Base-by-base conservation (phyloP, 805 yeast species). In the Schizosaccharomyces octosporus region DNA sequence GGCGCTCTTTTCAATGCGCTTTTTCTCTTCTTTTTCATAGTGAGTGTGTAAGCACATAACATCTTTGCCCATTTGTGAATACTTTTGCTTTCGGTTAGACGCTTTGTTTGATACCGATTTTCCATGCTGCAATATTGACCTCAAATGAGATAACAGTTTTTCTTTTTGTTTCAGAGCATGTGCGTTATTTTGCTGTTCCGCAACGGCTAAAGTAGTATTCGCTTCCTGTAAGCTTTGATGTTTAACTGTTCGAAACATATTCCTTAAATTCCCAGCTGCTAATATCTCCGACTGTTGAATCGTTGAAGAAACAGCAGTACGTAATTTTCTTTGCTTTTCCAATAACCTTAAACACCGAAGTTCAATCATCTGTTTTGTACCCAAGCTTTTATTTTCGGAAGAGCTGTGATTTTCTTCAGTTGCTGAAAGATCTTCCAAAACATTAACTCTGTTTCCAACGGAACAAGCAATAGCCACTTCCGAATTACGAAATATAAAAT, bases 1-100 rank as follows among this genome's bases (percentile, higher is more conserved):
- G 39, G 98, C 98, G 71, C 86, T 93, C 67, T 84, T 80, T 72
- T 93, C 98, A 21, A 85, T 72, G 66, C 89, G 81, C 72, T 83
- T 84, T 65, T 84, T 85, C 71, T 90, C 98, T 68, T 94, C 98
- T 68, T 84, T 85, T 67, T 90, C 96, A 13, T 83, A 78, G 66
- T 81, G 83, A 9, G 76, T 72, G 69, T 93, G 98, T 67, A 79
- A 78, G 59, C 73, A 79, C 55, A 79, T 61, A 31, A 74, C 66
- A 42, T 69, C 67, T 64, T 69, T 70, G 58, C 70, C 69, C 9
- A 73, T 65, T n/a, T 67, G 63, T 60, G 63, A 63, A 55, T 61
- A 62, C 13, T 66, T 62, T 31, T 57, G 43, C 42, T 63, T 61
- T 39, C 55, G 48, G 7, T 61, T 62, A n/a, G 62, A 60, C 15